Evolutionary conservation across 2,329 filamentous ascomycete genomes (phyloP).

Genomic region (Pyrenochaeta sp.): DNA sequence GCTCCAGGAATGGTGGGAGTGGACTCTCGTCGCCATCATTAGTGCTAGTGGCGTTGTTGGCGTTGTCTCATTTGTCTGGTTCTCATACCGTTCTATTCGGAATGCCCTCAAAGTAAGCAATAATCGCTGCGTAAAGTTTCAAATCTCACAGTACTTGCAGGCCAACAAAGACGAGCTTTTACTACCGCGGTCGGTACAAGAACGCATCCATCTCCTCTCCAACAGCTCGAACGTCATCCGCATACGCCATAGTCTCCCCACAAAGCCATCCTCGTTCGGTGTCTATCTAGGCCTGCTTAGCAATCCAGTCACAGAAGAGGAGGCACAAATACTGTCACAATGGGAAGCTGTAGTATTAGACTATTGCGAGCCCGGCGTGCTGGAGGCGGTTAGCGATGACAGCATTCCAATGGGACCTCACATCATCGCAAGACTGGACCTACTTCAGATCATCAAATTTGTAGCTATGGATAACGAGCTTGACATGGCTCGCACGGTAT

Average conservation of each 20-base stretch:
- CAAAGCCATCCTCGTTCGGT: conserved; percentile 46
- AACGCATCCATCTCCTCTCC: conserved; percentile 39
- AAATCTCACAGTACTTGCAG: conserved; percentile 25
- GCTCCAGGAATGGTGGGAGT: conserved; percentile 46
- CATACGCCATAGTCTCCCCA: conserved; percentile 24
- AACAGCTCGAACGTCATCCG: conserved; percentile 28
- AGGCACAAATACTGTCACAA: conserved; percentile 37
- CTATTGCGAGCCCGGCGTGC: conserved; percentile 36
- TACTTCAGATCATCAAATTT: conserved; percentile 35
- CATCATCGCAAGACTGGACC: conserved; percentile 44
- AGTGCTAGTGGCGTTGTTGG: conserved; percentile 39
- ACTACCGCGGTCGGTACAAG: conserved; percentile 40
- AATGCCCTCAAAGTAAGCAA: conserved; percentile 32
- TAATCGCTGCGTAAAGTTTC: background rate
- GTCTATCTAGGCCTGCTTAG: conserved; percentile 45
- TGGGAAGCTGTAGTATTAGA: conserved; percentile 48
- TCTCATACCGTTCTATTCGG: conserved; percentile 28
- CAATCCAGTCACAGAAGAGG: conserved; percentile 35
- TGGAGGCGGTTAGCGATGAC: conserved; percentile 40
- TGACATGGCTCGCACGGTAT: conserved; percentile 35
- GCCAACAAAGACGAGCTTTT: conserved; percentile 17
- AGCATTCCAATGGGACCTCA: conserved; percentile 36
- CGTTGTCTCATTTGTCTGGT: conserved; percentile 37
- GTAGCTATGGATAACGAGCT: conserved; percentile 30
- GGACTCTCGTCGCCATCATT: conserved; percentile 43